These are phyloP conservation scores for Colletotrichum higginsianum DNA, from an alignment of 2,329 filamentous ascomycete genomes.

Conservation along the genomic window DNA sequence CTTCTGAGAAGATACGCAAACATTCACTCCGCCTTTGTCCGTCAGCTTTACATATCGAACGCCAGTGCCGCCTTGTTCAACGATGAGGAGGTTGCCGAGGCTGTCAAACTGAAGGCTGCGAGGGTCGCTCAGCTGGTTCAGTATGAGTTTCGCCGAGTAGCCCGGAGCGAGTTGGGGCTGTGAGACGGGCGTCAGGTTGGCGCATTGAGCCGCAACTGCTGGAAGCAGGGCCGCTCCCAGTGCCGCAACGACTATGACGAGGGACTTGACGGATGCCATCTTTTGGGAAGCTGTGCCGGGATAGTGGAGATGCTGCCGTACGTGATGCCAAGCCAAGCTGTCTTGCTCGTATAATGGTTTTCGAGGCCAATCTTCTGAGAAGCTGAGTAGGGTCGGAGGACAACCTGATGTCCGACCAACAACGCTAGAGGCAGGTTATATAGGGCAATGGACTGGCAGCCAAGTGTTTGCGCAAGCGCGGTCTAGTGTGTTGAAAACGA, in stretches of 20 bases:
- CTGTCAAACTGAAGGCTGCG: slow-evolving; percentile 55
- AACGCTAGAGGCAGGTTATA: not conserved
- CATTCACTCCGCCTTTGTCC: slow-evolving; percentile 47
- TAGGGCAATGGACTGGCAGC: not conserved
- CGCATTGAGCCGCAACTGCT: slow-evolving; percentile 30
- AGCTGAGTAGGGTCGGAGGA: not conserved
- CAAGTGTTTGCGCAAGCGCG: not conserved
- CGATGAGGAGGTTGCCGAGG: slow-evolving; percentile 55
- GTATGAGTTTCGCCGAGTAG: slow-evolving; percentile 48
- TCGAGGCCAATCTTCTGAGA: too few relatives aligned
- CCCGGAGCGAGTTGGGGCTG: slow-evolving; percentile 45
- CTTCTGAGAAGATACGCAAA: slow-evolving; percentile 49
- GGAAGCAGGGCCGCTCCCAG: slow-evolving; percentile 21
- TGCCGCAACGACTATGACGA: slow-evolving; percentile 10
- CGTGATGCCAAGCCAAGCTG: not conserved
- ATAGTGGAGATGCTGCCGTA: not conserved
- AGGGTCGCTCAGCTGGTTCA: slow-evolving; percentile 47
- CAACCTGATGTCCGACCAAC: not conserved
- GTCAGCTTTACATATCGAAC: slow-evolving; percentile 53
- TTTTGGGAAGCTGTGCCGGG: not conserved
- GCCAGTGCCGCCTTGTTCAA: slow-evolving; percentile 49
- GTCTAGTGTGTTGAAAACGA: not conserved
- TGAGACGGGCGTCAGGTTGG: slow-evolving; percentile 32
- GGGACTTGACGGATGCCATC: slow-evolving; percentile 27
- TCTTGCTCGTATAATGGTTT: not conserved